Evolutionary conservation across 352 stramenopile species (phyloP).

Genomic region (Globisporangium rhizosaccharum): DNA sequence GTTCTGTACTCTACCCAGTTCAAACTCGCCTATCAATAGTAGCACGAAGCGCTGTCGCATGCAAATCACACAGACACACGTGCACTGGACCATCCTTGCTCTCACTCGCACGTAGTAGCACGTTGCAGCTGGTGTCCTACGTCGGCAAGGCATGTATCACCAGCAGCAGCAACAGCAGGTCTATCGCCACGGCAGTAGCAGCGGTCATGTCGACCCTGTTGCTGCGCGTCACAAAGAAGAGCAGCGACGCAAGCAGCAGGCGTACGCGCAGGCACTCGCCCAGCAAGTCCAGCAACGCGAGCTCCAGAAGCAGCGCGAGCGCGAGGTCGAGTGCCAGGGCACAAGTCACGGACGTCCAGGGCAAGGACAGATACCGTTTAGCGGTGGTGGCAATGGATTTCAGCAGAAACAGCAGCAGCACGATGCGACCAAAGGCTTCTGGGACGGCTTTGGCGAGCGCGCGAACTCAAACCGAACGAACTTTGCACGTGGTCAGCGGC

Average conservation of each 20-base stretch:
- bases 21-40: no score
- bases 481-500: slow-evolving; percentile 40
- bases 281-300: slow-evolving; percentile 55
- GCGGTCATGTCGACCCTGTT: slow-evolving; percentile 7
- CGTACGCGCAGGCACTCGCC: slow-evolving; percentile 48
- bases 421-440: slow-evolving; percentile 14
- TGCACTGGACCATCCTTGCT: no score
- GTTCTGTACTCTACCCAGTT: no score
- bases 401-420: neutral
- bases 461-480: slow-evolving; percentile 23
- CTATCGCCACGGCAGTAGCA: neutral
- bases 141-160: slow-evolving; percentile 1
- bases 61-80: no score
- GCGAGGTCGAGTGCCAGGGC: slow-evolving; percentile 22
- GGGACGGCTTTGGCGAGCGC: slow-evolving; percentile 46
- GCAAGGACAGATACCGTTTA: neutral
- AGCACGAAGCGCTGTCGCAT: no score
- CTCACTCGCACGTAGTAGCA: no score
- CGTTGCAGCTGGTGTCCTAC: no score
- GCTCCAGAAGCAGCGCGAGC: slow-evolving; percentile 38
- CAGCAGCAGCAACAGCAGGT: slow-evolving; percentile 8
- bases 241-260: slow-evolving; percentile 44
- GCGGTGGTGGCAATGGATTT: neutral
- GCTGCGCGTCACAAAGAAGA: slow-evolving; percentile 35
- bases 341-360: slow-evolving; percentile 3